Percentiles rank a stretch among this genome's conserved stretches.
Evolutionary conservation across 1,284 basidiomycete species (phyloP).

Genomic region (Trametes pubescens): DNA sequence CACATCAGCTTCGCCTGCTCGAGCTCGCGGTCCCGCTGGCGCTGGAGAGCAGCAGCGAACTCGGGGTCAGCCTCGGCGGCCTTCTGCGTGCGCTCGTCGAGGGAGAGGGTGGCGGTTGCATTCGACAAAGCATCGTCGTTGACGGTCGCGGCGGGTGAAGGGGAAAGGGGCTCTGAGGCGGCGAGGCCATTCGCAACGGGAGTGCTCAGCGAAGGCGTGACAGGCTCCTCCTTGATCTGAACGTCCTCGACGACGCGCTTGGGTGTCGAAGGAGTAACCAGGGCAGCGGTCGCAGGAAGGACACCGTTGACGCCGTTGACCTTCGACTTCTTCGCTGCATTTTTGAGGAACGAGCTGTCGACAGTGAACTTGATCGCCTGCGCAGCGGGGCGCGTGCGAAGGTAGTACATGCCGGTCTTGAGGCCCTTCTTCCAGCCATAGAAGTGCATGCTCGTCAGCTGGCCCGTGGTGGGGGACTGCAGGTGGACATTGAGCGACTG

Average conservation of each 20-base stretch:
- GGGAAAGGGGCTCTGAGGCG: slow-evolving; percentile 27
- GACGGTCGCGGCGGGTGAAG: slow-evolving; percentile 27
- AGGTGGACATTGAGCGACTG: slow-evolving; percentile 94
- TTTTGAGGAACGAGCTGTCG: slow-evolving; percentile 81
- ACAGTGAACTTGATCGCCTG: slow-evolving; percentile 99
- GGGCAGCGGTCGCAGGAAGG: slow-evolving; percentile 4
- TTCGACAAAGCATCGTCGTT: slow-evolving; percentile 28
- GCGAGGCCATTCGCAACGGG: slow-evolving; percentile 24
- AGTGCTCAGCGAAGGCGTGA: slow-evolving; percentile 34
- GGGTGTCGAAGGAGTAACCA: slow-evolving; percentile 38
- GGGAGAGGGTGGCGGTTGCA: slow-evolving; percentile 30
- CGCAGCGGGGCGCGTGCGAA: slow-evolving; percentile 93
- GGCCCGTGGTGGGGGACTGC: slow-evolving; percentile 90
- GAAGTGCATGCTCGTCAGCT: slow-evolving; percentile 99
- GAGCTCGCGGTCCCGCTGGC: slow-evolving; percentile 77
- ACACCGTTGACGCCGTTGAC: slow-evolving; percentile 31
- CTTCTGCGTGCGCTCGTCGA: slow-evolving; percentile 56
- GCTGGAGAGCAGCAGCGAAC: slow-evolving; percentile 82
- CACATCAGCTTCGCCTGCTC: slow-evolving; percentile 86
- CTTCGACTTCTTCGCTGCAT: slow-evolving; percentile 65
- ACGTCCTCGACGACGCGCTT: slow-evolving; percentile 18
- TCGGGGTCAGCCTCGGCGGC: slow-evolving; percentile 77
- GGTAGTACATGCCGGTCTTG: slow-evolving; percentile 99
- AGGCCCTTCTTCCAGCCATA: slow-evolving; percentile 99
- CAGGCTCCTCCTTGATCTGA: slow-evolving; percentile 37